phyloP scores from a whole-genome alignment of 2,329 filamentous ascomycete species.

The Endothia cerciana region DNA sequence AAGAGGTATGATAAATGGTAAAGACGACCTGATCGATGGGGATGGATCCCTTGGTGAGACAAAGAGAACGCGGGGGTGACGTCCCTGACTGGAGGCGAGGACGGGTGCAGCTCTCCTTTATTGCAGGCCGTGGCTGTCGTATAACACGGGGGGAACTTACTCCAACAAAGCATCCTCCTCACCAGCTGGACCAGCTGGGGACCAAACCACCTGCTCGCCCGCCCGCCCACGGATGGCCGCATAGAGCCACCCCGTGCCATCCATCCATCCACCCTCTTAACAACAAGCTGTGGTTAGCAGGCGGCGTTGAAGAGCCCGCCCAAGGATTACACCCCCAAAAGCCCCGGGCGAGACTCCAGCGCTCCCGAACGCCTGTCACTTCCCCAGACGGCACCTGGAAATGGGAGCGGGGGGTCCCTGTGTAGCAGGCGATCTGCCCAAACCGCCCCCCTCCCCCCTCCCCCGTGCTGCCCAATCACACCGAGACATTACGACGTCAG shows the following conservation, averaged over 20 bases:
- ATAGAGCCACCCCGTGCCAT: no score
- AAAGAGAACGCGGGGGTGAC: neutral
- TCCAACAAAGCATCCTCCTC: no score
- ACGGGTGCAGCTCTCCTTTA: neutral
- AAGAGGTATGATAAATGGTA: neutral
- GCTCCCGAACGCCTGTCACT: neutral
- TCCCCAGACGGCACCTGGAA: conserved; percentile 13
- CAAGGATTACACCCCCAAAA: no score
- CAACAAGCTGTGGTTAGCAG: no score
- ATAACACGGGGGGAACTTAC: no score
- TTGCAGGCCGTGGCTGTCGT: no score
- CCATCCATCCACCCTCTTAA: no score
- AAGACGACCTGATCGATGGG: neutral
- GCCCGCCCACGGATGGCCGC: no score
- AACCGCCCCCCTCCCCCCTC: no score
- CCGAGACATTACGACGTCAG: conserved; percentile 4
- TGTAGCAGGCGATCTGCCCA: neutral
- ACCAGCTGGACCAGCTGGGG: no score
- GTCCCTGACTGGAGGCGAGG: neutral
- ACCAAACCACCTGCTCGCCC: no score
- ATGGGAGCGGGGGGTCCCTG: neutral
- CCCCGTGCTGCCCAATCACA: conserved; percentile 7
- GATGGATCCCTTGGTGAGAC: neutral
- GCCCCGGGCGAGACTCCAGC: neutral
- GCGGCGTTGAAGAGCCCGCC: no score